Evolutionary conservation across 2,329 filamentous ascomycete species (phyloP), one percentile per base, ranked within the genome.

Genomic region (Cordyceps cicadae): DNA sequence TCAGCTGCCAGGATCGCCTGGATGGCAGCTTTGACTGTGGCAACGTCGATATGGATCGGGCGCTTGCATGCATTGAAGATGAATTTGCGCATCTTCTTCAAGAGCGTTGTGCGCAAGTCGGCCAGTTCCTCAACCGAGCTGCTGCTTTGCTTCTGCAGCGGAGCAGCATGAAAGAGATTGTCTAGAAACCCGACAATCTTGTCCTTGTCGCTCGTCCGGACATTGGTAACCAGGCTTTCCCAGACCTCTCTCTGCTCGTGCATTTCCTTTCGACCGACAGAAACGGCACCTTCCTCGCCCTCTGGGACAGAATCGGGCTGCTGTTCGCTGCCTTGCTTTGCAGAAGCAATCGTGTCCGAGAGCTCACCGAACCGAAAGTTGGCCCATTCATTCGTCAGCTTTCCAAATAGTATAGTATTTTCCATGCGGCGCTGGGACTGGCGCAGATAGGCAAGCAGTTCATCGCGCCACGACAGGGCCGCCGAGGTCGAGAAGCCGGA

Each of bases 201-300:
- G 3, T 63, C 64, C 9, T 70, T 68, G 63, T 86, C 76, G 3
- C 78, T 77, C 17, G 79, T 66, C 32, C 74, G 73, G 5, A 76
- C 69, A 3, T 73, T 73, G 66, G 87, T 86, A n/a, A 83, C 81
- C 58, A 79, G 72, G 1, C 72, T 68, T 67, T 87, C 84, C 81
- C 83, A 86, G 14, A 71, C 74, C 1, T 75, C 72, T 21, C 82
- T 75, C 63, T 81, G 77, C 60, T 80, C 74, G 59, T 81, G 78
- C 73, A 82, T 81, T 64, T 82, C 80, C 45, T 78, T 74, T 17
- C 79, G 74, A 2, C 81, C 82, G 14, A 83, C 72, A 6, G 72
- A 67, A 53, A 83, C 78, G 60, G 81, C 80, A 3, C 68, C 69
- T 0, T 53, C 54, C 21, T 48, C 54, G 6, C 45, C 56, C 15